Evolutionary conservation across 2,329 filamentous ascomycete species (phyloP), one percentile per base, ranked within the genome.

Genomic region (Claviceps maximensis): DNA sequence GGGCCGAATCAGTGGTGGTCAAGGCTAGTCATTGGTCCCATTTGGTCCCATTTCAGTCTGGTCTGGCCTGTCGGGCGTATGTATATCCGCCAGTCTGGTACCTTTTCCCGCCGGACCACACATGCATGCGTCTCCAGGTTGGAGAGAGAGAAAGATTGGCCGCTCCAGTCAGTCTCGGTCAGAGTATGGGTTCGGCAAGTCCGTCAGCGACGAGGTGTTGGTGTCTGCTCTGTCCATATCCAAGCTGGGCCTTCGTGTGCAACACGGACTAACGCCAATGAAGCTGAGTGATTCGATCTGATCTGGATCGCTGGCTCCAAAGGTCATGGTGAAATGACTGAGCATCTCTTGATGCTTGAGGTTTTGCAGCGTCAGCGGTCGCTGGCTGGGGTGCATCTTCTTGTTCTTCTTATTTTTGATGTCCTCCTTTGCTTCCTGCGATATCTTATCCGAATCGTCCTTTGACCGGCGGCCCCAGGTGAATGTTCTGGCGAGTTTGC

Each of bases 321-420:
- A 76, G 12, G 67, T 71, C 61, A 73, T 70, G 53, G 66, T 70
- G 64, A 74, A 76, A 53, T 69, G 62, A 54, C 66, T 66, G 40
- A 77, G 65, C 62, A 73, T 66, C 63, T 74, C 69, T 59, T 74
- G 73, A 59, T 76, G 70, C 52, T 67, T 65, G 19, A 74, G 64
- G 61, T 75, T 75, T 51, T 71, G 66, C 53, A 68, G 65, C 9
- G 70, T 74, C 49, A 74, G 64, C 27, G 71, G 71, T 58, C 69
- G 66, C 62, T 74, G 71, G 63, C 70, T 69, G 7, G 72, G 72
- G 58, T 75, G 71, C 19, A 62, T 53, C 49, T 61, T 60, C n/a
- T 64, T 63, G 54, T 63, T 64, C 54, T 58, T 56, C 29, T 57
- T 59, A 33, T 55, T 42, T 42, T 51, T 52, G 27, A 50, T 55